These are phyloP conservation scores for Ophiostoma populinum DNA, from an alignment of 2,329 filamentous ascomycete species.

Conservation along the genomic window DNA sequence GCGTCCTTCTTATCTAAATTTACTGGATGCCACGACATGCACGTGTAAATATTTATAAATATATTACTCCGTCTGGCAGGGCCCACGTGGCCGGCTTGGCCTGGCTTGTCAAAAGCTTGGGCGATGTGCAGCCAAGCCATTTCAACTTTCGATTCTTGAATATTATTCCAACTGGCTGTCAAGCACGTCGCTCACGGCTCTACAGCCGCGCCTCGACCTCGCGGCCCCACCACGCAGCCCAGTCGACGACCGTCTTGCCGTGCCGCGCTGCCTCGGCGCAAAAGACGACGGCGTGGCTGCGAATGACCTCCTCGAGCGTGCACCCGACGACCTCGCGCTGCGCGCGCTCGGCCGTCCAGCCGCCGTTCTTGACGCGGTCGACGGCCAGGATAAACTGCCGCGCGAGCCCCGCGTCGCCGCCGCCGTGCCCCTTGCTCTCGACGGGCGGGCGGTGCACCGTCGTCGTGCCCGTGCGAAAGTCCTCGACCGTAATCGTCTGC, in stretches of 20 bases:
- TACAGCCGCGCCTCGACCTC: slow-evolving; percentile 23
- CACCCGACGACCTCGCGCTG: slow-evolving; percentile 66
- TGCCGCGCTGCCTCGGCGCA: slow-evolving; percentile 76
- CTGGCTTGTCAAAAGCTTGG: too few relatives aligned
- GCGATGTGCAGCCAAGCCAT: too few relatives aligned
- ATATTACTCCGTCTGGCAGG: too few relatives aligned
- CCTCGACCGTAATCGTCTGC: slow-evolving; percentile 53
- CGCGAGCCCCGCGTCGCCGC: slow-evolving; percentile 65
- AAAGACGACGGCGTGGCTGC: slow-evolving; percentile 85
- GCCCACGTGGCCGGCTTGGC: too few relatives aligned
- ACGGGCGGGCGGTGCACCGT: slow-evolving; percentile 41
- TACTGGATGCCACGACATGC: too few relatives aligned
- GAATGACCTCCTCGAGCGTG: slow-evolving; percentile 69
- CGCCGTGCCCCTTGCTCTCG: slow-evolving; percentile 47
- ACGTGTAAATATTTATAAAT: too few relatives aligned
- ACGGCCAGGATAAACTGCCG: slow-evolving; percentile 72
- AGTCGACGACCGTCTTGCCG: slow-evolving; percentile 53
- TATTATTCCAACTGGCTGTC: neutral
- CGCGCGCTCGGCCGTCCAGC: slow-evolving; percentile 48
- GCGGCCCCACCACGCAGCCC: slow-evolving; percentile 56
- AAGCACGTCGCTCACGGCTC: too few relatives aligned
- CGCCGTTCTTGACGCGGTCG: slow-evolving; percentile 56
- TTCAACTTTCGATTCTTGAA: neutral
- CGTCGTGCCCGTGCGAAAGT: slow-evolving; percentile 44
- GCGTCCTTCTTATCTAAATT: too few relatives aligned